A percentile compares a stretch with the other conserved stretches of the same genome.
Conservation (phyloP, 768 basidiomycete species). For the Podaxis sp. region DNA sequence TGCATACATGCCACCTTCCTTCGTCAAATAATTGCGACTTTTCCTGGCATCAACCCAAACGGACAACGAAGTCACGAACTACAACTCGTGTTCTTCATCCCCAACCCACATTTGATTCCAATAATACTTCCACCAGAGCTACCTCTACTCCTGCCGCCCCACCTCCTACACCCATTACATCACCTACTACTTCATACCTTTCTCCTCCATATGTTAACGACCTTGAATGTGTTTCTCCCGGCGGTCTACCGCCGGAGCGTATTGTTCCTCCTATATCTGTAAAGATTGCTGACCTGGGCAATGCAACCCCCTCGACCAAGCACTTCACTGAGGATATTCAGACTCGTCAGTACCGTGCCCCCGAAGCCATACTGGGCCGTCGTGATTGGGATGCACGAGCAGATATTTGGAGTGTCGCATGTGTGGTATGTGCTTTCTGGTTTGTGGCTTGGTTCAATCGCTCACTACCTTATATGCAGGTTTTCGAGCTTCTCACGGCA, state of each 20-base stretch:
- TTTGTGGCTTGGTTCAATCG: neutral
- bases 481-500: slow-evolving; percentile 87
- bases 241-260: slow-evolving; percentile 3
- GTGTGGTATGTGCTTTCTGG: slow-evolving; percentile 53
- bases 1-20: slow-evolving; percentile 27
- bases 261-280: slow-evolving; percentile 57
- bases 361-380: slow-evolving; percentile 89
- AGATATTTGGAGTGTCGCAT: slow-evolving; percentile 91
- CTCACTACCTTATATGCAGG: slow-evolving; percentile 27
- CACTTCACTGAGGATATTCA: slow-evolving; percentile 96
- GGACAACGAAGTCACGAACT: slow-evolving; percentile 13
- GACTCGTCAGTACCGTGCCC: slow-evolving; percentile 92
- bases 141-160: slow-evolving; percentile 24
- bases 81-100: slow-evolving; percentile 16
- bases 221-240: neutral
- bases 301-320: slow-evolving; percentile 85
- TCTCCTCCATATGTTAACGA: slow-evolving; percentile 8
- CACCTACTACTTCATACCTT: slow-evolving; percentile 18
- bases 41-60: slow-evolving; percentile 3
- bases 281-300: slow-evolving; percentile 93
- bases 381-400: slow-evolving; percentile 82
- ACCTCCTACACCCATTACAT: slow-evolving; percentile 33
- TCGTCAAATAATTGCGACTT: slow-evolving; percentile 22
- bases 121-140: slow-evolving; percentile 7
- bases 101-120: slow-evolving; percentile 16